These are phyloP conservation scores for Flagelloscypha sp. DNA, from an alignment of 768 basidiomycete species.

Conservation along the genomic window DNA sequence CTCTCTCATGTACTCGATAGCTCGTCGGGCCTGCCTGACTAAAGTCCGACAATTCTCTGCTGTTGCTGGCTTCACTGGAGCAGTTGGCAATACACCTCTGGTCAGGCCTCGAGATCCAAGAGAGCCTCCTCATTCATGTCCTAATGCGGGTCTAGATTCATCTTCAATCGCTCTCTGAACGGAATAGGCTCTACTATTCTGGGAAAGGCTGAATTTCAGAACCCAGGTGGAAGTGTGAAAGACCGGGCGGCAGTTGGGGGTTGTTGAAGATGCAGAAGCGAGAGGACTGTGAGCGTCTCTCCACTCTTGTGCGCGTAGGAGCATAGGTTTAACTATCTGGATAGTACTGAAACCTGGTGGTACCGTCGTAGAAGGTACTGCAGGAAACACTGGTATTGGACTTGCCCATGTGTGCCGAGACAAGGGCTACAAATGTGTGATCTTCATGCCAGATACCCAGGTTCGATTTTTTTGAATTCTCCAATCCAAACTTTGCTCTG, in stretches of 20 bases:
- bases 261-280: conserved; percentile 81
- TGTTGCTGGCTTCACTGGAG: conserved; percentile 76
- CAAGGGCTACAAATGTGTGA: conserved; percentile 93
- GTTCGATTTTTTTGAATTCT: conserved; percentile 23
- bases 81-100: conserved; percentile 90
- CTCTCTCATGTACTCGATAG: conserved; percentile 25
- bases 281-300: conserved; percentile 55
- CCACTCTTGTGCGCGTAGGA: background rate
- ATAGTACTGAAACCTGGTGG: conserved; percentile 72
- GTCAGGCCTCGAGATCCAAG: conserved; percentile 26
- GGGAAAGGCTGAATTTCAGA: conserved; percentile 98
- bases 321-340: background rate
- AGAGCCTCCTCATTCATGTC: conserved; percentile 4
- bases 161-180: conserved; percentile 72
- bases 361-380: conserved; percentile 95
- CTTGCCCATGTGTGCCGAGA: conserved; percentile 91
- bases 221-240: conserved; percentile 96
- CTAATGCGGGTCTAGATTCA: conserved; percentile 51
- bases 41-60: conserved; percentile 32
- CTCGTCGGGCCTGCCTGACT: conserved; percentile 21
- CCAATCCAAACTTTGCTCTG: conserved; percentile 1
- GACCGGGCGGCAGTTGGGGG: conserved; percentile 91
- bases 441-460: conserved; percentile 97
- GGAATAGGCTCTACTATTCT: conserved; percentile 76
- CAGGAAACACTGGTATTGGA: conserved; percentile 96